Conservation (phyloP, 148 eudicot genomes). For the Chenopodium formosanum region DNA sequence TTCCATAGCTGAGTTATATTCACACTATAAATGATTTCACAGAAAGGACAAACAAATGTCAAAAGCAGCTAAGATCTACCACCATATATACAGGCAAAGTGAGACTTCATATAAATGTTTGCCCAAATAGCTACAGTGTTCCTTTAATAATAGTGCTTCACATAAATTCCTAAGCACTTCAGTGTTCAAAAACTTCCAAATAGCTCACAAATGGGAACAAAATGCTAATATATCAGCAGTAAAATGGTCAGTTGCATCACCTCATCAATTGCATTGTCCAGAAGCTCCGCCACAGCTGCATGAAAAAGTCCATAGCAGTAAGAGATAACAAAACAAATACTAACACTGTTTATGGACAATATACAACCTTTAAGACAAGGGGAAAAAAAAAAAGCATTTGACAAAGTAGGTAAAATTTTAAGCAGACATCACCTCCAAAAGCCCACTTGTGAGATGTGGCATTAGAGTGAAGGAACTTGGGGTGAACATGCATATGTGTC, state of each 20-base stretch:
- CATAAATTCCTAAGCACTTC: not conserved
- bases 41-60: not conserved
- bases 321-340: not conserved
- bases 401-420: too few relatives aligned
- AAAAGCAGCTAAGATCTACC: not conserved
- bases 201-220: not conserved
- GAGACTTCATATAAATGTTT: not conserved
- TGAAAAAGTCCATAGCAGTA: constrained; percentile 15
- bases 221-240: not conserved
- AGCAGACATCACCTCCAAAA: constrained; percentile 64
- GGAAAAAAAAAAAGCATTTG: not conserved
- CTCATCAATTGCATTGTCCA: constrained; percentile 96
- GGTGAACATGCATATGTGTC: constrained; percentile 67
- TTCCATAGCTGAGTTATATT: not conserved
- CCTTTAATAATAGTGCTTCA: not conserved
- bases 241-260: constrained; percentile 29
- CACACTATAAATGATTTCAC: not conserved
- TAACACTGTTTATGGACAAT: too few relatives aligned
- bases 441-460: constrained; percentile 98
- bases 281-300: constrained; percentile 94
- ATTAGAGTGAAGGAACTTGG: constrained; percentile 88
- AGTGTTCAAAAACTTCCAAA: not conserved
- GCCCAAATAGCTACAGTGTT: not conserved
- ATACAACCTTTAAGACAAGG: not conserved
- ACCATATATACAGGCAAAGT: not conserved